A percentile compares a stretch with the other conserved stretches of the same genome.
phyloP scores from a whole-genome alignment of 2,329 filamentous ascomycete genomes.

The Metarhizium brunneum region DNA sequence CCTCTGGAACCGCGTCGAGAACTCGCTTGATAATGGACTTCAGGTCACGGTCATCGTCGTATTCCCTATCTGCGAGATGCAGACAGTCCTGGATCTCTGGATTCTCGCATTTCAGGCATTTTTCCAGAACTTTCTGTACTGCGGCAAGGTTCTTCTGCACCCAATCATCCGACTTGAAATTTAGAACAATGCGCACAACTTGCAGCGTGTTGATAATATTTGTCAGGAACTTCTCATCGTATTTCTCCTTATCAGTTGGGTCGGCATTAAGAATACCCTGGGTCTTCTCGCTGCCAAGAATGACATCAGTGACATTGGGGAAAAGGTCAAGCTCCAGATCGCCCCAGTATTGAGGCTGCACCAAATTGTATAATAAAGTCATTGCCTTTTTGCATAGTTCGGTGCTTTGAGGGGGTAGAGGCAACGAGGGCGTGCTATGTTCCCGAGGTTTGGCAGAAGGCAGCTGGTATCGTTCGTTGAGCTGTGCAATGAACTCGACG shows the following conservation, averaged over 20 bases:
- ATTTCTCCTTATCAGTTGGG: constrained; percentile 57
- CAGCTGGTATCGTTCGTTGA: constrained; percentile 76
- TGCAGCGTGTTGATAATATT: constrained; percentile 91
- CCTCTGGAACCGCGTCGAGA: constrained; percentile 81
- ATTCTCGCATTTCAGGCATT: constrained; percentile 78
- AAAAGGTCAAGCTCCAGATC: constrained; percentile 89
- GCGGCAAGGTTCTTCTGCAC: constrained; percentile 66
- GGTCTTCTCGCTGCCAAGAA: constrained; percentile 75
- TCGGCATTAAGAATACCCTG: constrained; percentile 48
- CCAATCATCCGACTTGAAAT: constrained; percentile 86
- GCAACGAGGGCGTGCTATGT: constrained; percentile 30
- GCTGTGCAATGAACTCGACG: constrained; percentile 85
- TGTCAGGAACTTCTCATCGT: constrained; percentile 75
- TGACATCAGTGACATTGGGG: constrained; percentile 78
- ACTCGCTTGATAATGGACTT: constrained; percentile 71
- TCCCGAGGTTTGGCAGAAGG: constrained; percentile 61
- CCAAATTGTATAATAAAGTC: constrained; percentile 68
- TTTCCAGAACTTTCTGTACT: constrained; percentile 83
- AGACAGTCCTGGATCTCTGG: constrained; percentile 90
- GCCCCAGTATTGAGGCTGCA: constrained; percentile 83
- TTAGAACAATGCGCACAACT: constrained; percentile 80
- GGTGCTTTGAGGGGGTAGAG: constrained; percentile 45
- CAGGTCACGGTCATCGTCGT: constrained; percentile 60
- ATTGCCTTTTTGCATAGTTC: constrained; percentile 85
- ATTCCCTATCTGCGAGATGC: constrained; percentile 61